phyloP scores from a whole-genome alignment of 805 yeast species.

The Diddensiella transvaalensis region DNA sequence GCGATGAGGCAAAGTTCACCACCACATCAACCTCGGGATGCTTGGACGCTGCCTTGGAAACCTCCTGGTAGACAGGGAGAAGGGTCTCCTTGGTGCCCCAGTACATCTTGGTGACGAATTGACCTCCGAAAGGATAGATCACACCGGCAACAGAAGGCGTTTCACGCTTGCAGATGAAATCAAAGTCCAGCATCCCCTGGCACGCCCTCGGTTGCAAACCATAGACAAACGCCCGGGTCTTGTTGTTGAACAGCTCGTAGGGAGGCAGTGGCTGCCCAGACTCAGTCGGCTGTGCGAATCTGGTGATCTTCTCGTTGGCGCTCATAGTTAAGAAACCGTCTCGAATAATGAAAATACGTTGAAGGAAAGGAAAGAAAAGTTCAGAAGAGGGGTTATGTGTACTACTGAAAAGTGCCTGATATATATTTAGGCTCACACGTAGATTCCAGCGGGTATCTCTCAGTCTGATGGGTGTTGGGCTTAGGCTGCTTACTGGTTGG shows the following conservation, averaged over 20 bases:
- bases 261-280: slow-evolving; percentile 4
- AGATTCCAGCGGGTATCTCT: too few species aligned
- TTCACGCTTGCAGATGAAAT: slow-evolving; percentile 43
- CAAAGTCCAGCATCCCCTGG: slow-evolving; percentile 49
- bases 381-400: too few species aligned
- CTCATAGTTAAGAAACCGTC: slow-evolving; percentile 17
- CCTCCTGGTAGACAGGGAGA: slow-evolving; percentile 44
- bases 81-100: slow-evolving; percentile 48
- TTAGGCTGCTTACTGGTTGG: too few species aligned
- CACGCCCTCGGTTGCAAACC: slow-evolving; percentile 47
- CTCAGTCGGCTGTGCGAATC: slow-evolving; percentile 8
- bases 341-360: too few species aligned
- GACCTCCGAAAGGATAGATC: slow-evolving; percentile 47
- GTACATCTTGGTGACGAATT: slow-evolving; percentile 44
- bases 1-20: slow-evolving; percentile 45
- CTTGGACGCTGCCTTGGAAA: slow-evolving; percentile 38
- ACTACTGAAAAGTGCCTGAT: too few species aligned
- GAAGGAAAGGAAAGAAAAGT: too few species aligned
- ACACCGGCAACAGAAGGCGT: slow-evolving; percentile 46
- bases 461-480: background rate
- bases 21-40: slow-evolving; percentile 49
- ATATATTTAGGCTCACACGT: too few species aligned
- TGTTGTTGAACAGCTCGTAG: slow-evolving; percentile 40
- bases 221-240: slow-evolving; percentile 43
- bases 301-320: slow-evolving; percentile 24